phyloP scores from a whole-genome alignment of 257 asterid species.

The Salvia splendens region DNA sequence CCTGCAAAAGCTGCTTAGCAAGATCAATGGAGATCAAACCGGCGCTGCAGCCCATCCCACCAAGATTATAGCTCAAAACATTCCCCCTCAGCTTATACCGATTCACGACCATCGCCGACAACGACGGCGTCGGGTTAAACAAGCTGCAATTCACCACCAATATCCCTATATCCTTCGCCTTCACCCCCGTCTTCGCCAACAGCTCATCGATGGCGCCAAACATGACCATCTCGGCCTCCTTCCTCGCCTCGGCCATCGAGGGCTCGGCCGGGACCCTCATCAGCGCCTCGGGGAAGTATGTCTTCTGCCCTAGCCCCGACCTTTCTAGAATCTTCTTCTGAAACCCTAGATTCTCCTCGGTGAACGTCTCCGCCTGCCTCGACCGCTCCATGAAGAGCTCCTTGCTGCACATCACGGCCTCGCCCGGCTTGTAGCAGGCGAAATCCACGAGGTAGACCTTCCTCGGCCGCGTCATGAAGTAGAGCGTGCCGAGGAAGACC shows the following conservation, averaged over 20 bases:
- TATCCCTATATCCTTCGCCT: conserved; percentile 67
- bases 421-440: conserved; percentile 66
- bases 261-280: conserved; percentile 53
- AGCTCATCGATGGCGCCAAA: conserved; percentile 5
- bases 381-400: conserved; percentile 59
- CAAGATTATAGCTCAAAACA: background rate
- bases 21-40: conserved; percentile 5
- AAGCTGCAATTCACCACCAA: conserved; percentile 73
- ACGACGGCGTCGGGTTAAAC: conserved; percentile 53
- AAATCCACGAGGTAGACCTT: conserved; percentile 61
- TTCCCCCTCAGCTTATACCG: conserved; percentile 3
- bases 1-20: conserved; percentile 68
- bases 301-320: conserved; percentile 76
- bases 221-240: conserved; percentile 4
- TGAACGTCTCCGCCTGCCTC: conserved; percentile 39
- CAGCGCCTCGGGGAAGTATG: conserved; percentile 60
- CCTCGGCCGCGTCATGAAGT: conserved; percentile 67
- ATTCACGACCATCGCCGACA: background rate
- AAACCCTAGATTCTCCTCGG: conserved; percentile 52
- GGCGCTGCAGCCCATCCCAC: conserved; percentile 11
- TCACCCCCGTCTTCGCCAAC: conserved; percentile 26
- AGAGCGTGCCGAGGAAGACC: conserved; percentile 55
- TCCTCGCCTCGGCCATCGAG: conserved; percentile 62
- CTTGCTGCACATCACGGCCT: conserved; percentile 47
- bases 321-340: conserved; percentile 64